Conservation (phyloP, 1,139 yeast genomes). For the Suhomyces kunorum region DNA sequence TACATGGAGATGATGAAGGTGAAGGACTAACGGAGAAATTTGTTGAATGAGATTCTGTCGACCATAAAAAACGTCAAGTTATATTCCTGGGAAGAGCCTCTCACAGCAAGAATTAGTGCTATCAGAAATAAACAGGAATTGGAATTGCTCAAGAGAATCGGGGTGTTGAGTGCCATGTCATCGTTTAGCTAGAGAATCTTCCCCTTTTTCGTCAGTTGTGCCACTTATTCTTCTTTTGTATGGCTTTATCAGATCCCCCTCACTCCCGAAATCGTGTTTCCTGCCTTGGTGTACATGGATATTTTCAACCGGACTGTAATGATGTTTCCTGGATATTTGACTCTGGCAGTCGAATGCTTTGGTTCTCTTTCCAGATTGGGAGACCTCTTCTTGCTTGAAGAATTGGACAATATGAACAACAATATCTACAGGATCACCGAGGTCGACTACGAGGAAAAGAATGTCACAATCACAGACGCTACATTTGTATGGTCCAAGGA, state of each 20-base stretch:
- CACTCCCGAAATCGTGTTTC: constrained; percentile 28
- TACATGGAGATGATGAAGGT: constrained; percentile 24
- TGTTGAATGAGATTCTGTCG: constrained; percentile 30
- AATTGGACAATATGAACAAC: constrained; percentile 19
- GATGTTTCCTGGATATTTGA: constrained; percentile 24
- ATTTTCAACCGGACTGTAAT: constrained; percentile 29
- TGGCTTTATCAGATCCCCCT: constrained; percentile 20
- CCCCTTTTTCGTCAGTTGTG: constrained; percentile 26
- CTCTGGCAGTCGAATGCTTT: constrained; percentile 23
- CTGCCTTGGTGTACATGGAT: constrained; percentile 28
- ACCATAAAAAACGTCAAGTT: constrained; percentile 29
- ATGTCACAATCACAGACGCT: constrained; percentile 23
- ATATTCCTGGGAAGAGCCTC: constrained; percentile 26
- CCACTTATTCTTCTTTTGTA: constrained; percentile 23
- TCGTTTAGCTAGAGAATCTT: constrained; percentile 26
- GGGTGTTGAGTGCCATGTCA: constrained; percentile 23
- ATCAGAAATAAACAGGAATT: constrained; percentile 27
- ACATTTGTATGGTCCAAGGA: constrained; percentile 27
- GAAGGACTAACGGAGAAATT: constrained; percentile 29
- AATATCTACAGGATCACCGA: constrained; percentile 14
- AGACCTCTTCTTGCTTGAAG: constrained; percentile 26
- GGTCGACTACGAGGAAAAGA: constrained; percentile 11
- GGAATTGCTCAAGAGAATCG: constrained; percentile 19
- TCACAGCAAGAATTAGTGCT: constrained; percentile 22
- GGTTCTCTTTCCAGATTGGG: constrained; percentile 27